These are phyloP conservation scores for Thelonectria olida DNA, from an alignment of 2,329 filamentous ascomycete genomes.

Conservation along the genomic window DNA sequence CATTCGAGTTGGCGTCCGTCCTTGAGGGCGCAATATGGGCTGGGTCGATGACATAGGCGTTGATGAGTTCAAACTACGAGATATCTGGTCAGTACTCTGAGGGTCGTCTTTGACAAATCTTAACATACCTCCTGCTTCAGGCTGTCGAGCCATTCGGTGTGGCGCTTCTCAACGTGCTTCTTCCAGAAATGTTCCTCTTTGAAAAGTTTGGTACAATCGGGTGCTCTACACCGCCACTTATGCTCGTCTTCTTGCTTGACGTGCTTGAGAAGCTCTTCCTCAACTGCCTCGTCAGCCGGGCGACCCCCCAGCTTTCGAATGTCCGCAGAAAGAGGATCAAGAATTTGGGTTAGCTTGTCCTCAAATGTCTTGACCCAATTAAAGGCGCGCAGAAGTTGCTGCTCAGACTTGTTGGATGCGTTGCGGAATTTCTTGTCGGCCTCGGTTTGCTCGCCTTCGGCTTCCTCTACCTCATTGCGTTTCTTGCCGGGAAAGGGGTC, in stretches of 20 bases:
- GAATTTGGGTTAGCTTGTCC: constrained; percentile 91
- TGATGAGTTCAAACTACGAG: constrained; percentile 83
- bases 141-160: constrained; percentile 84
- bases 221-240: constrained; percentile 96
- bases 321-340: constrained; percentile 89
- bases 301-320: constrained; percentile 92
- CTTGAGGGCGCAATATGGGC: constrained; percentile 93
- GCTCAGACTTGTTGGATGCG: constrained; percentile 79
- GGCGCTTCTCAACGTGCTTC: constrained; percentile 97
- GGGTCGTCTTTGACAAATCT: not conserved
- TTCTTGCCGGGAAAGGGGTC: constrained; percentile 87
- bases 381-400: constrained; percentile 92
- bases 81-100: constrained; percentile 10
- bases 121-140: constrained; percentile 82
- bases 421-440: constrained; percentile 79
- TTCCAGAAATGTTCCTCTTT: constrained; percentile 97
- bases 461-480: constrained; percentile 71
- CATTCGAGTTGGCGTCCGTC: constrained; percentile 94
- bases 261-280: constrained; percentile 85
- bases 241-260: constrained; percentile 98
- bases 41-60: constrained; percentile 93
- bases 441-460: constrained; percentile 56
- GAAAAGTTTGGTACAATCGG: constrained; percentile 95
- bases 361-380: constrained; percentile 99
- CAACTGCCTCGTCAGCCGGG: constrained; percentile 82